These are phyloP conservation scores for Scedosporium apiospermum DNA, from an alignment of 2,329 filamentous ascomycete genomes.

Conservation along the genomic window DNA sequence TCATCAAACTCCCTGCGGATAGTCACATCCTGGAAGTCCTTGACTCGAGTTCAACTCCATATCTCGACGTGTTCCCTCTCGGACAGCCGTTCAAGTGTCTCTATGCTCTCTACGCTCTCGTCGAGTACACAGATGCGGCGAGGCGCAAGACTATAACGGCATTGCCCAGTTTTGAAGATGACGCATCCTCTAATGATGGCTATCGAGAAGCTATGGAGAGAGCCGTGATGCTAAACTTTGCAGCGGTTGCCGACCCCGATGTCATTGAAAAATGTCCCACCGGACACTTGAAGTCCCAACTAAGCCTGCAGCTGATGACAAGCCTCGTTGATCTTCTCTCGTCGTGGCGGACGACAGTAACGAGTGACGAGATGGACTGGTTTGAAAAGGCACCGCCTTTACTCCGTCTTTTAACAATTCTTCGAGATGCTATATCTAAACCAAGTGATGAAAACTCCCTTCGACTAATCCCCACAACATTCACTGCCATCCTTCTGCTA, in stretches of 20 bases:
- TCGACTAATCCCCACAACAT: conserved; percentile 19
- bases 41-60: conserved; percentile 39
- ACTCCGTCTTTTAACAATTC: conserved; percentile 20
- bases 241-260: conserved; percentile 49
- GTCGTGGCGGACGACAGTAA: background rate
- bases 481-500: conserved; percentile 29
- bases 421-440: conserved; percentile 12
- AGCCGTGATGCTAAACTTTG: conserved; percentile 44
- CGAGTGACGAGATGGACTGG: background rate
- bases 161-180: conserved; percentile 7
- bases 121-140: conserved; percentile 44
- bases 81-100: conserved; percentile 63
- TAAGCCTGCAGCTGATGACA: conserved; percentile 6
- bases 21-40: conserved; percentile 51
- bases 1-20: conserved; percentile 61
- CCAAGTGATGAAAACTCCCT: conserved; percentile 7
- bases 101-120: conserved; percentile 61
- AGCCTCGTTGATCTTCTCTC: conserved; percentile 2
- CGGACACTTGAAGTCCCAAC: background rate
- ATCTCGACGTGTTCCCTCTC: conserved; percentile 56
- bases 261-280: conserved; percentile 29
- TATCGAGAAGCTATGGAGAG: conserved; percentile 28
- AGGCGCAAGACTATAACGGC: conserved; percentile 18
- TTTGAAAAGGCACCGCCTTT: conserved; percentile 12
- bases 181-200: conserved; percentile 12